phyloP scores from a whole-genome alignment of 495 filamentous ascomycete species.

The Annulohypoxylon stygium region DNA sequence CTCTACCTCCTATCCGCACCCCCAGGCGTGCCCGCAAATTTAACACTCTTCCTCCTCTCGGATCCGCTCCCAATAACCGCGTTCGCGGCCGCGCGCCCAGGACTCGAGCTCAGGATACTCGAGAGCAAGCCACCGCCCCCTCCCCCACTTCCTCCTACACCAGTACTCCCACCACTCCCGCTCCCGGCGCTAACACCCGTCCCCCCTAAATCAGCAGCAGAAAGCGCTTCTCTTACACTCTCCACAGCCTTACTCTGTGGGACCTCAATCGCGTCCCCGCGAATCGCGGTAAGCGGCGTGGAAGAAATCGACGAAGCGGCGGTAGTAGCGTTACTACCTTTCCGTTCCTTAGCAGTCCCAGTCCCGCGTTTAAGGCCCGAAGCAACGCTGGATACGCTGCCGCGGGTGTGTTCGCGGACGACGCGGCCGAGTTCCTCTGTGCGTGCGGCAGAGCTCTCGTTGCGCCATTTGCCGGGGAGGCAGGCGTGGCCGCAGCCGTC shows the following conservation, averaged over 20 bases:
- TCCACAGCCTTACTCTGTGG: slow-evolving; percentile 68
- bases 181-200: background rate
- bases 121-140: slow-evolving; percentile 36
- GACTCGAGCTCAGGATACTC: slow-evolving; percentile 61
- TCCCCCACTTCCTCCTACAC: slow-evolving; percentile 22
- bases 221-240: slow-evolving; percentile 61
- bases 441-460: slow-evolving; percentile 56
- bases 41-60: slow-evolving; percentile 69
- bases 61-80: slow-evolving; percentile 46
- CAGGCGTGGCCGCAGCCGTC: slow-evolving; percentile 81
- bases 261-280: slow-evolving; percentile 57
- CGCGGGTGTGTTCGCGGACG: slow-evolving; percentile 57
- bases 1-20: slow-evolving; percentile 15
- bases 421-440: slow-evolving; percentile 58
- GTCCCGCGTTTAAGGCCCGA: slow-evolving; percentile 17
- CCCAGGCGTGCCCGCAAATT: slow-evolving; percentile 58
- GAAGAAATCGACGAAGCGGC: slow-evolving; percentile 18
- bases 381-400: slow-evolving; percentile 38
- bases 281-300: slow-evolving; percentile 31
- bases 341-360: slow-evolving; percentile 35
- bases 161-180: background rate
- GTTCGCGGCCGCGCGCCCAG: slow-evolving; percentile 47
- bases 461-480: slow-evolving; percentile 71
- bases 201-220: slow-evolving; percentile 22
- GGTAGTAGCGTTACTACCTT: slow-evolving; percentile 26